A percentile compares a stretch with the other conserved stretches of the same genome.
Evolutionary conservation across 106 monocot species (phyloP).

Genomic region (Dioscorea dumetorum): DNA sequence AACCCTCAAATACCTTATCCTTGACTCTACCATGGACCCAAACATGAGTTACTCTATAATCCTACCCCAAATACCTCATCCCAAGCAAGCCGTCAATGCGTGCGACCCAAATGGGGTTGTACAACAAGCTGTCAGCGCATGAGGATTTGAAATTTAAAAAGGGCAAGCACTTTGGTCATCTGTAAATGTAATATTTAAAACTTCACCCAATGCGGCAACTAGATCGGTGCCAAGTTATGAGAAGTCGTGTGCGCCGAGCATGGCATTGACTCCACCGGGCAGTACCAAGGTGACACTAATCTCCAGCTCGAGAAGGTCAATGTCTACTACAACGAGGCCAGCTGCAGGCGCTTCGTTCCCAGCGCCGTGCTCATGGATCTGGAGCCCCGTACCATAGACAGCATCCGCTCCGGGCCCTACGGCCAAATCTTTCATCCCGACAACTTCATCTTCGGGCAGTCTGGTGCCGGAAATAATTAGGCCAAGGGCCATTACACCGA

Average conservation of each 20-base stretch:
- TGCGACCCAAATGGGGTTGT: no score
- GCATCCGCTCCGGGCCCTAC: conserved; percentile 20
- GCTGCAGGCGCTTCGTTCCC: conserved; percentile 18
- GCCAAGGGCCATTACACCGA: conserved; percentile 32
- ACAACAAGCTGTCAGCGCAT: no score
- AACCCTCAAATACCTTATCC: no score
- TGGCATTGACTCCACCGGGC: conserved; percentile 28
- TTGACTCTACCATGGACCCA: no score
- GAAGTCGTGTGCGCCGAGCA: conserved; percentile 45
- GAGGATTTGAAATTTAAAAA: no score
- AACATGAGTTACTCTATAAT: no score
- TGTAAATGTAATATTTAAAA: no score
- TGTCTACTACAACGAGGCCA: conserved; percentile 39
- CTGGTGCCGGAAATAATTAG: conserved; percentile 35
- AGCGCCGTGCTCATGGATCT: conserved; percentile 36
- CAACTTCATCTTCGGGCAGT: conserved; percentile 34
- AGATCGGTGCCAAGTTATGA: conserved; percentile 51
- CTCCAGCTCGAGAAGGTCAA: conserved; percentile 29
- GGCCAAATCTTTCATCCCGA: conserved; percentile 30
- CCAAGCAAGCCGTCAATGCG: no score
- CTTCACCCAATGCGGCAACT: conserved; percentile 44
- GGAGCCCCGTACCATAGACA: conserved; percentile 31
- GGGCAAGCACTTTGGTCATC: no score
- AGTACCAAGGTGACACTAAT: conserved; percentile 17
- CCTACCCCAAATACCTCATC: no score